Percentiles rank a stretch among this genome's conserved stretches.
Evolutionary conservation across 768 basidiomycete genomes (phyloP).

Genomic region (Suillus subalutaceus): DNA sequence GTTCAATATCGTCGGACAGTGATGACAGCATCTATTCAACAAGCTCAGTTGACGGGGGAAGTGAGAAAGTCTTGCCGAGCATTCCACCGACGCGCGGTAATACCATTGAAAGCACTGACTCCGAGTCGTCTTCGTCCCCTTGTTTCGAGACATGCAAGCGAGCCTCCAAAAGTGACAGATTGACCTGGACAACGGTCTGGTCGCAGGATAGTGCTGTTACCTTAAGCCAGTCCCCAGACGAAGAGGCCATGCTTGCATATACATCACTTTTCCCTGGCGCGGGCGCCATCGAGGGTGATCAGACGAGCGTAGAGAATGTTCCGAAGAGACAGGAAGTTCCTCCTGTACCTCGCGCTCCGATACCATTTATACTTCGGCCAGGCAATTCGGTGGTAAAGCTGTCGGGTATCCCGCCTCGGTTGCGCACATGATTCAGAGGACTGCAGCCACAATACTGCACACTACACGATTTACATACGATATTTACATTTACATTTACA

Average conservation of each 20-base stretch:
- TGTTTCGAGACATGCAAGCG: neutral
- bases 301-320: neutral
- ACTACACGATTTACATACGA: neutral
- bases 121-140: neutral
- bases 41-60: neutral
- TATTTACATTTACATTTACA: neutral
- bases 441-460: neutral
- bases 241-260: conserved; percentile 11
- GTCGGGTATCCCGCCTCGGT: neutral
- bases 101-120: conserved; percentile 8
- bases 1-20: neutral
- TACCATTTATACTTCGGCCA: conserved; percentile 9
- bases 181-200: conserved; percentile 26
- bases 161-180: conserved; percentile 14
- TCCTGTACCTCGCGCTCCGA: conserved; percentile 2
- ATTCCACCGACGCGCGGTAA: neutral
- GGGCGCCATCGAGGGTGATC: conserved; percentile 3
- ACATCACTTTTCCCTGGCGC: conserved; percentile 3
- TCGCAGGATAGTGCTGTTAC: conserved; percentile 46
- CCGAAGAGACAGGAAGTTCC: conserved; percentile 9
- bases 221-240: conserved; percentile 29
- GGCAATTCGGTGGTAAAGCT: conserved; percentile 6
- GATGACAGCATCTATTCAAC: conserved; percentile 14
- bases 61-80: conserved; percentile 18
- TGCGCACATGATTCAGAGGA: neutral